phyloP scores from a whole-genome alignment of 2,329 filamentous ascomycete genomes.

The Paecilomyces niveus region DNA sequence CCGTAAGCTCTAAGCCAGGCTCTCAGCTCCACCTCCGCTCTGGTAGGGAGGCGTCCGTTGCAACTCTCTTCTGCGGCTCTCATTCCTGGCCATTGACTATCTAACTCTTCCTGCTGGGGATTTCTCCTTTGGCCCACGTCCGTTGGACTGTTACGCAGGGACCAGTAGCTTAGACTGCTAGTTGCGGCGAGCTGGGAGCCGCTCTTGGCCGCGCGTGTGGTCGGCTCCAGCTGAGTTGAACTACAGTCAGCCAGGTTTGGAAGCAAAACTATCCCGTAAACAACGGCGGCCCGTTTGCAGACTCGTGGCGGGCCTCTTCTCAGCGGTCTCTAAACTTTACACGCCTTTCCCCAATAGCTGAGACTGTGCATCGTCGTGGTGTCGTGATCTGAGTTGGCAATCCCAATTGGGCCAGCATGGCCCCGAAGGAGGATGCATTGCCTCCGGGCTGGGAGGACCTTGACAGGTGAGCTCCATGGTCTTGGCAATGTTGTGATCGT shows the following conservation, averaged over 20 bases:
- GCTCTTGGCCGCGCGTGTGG: not conserved
- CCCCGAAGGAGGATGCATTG: constrained; percentile 34
- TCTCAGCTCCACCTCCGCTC: not conserved
- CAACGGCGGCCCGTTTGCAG: not conserved
- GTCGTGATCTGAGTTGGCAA: not conserved
- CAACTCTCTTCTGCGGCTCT: not conserved
- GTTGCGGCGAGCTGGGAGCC: not conserved
- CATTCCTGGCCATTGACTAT: not conserved
- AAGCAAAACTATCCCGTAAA: not conserved
- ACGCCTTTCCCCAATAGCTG: not conserved
- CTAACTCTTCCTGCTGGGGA: not conserved
- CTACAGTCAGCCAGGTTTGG: not conserved
- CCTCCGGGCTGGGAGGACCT: constrained; percentile 34
- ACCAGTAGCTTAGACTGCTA: constrained; percentile 1
- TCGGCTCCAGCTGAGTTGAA: not conserved
- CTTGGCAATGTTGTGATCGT: constrained; percentile 21
- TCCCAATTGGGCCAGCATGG: constrained; percentile 24
- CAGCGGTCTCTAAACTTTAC: not conserved
- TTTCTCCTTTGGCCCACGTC: not conserved
- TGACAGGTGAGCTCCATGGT: constrained; percentile 27
- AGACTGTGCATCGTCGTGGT: not conserved
- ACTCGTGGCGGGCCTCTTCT: not conserved
- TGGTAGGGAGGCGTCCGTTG: not conserved
- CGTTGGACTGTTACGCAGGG: not conserved
- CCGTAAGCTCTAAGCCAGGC: not conserved